phyloP scores from a whole-genome alignment of 139 green algal species.

The Haematococcus lacustris region DNA sequence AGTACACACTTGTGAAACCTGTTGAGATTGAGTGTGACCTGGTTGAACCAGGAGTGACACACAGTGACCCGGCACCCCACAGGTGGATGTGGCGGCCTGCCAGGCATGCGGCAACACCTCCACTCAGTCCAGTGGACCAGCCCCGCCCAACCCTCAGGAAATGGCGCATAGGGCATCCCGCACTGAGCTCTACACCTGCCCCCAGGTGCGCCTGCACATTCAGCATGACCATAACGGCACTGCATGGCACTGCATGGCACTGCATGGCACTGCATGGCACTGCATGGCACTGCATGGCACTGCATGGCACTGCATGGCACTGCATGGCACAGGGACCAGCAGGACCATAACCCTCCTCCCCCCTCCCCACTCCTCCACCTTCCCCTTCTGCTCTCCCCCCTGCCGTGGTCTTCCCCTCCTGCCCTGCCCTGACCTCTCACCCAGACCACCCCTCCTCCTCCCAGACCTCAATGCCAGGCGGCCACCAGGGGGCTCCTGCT shows the following conservation, averaged over 20 bases:
- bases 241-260: background rate
- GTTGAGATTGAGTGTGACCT: background rate
- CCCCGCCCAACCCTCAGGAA: background rate
- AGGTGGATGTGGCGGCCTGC: background rate
- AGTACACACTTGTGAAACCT: background rate
- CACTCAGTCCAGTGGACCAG: background rate
- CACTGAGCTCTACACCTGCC: background rate
- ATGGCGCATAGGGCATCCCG: background rate
- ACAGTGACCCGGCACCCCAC: no score
- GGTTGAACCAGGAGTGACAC: no score
- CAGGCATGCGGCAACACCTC: background rate
- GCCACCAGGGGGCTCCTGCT: background rate
- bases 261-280: background rate
- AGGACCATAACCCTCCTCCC: background rate
- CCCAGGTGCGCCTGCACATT: background rate
- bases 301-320: background rate
- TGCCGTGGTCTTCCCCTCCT: background rate
- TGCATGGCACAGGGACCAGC: background rate
- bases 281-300: background rate
- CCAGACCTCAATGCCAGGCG: no score
- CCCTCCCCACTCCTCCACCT: background rate
- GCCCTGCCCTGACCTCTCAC: background rate
- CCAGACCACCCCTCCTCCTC: background rate
- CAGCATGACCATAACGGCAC: background rate
- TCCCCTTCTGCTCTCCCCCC: background rate